Base-by-base conservation (phyloP, 2,329 filamentous ascomycete genomes). In the Triangularia setosa region DNA sequence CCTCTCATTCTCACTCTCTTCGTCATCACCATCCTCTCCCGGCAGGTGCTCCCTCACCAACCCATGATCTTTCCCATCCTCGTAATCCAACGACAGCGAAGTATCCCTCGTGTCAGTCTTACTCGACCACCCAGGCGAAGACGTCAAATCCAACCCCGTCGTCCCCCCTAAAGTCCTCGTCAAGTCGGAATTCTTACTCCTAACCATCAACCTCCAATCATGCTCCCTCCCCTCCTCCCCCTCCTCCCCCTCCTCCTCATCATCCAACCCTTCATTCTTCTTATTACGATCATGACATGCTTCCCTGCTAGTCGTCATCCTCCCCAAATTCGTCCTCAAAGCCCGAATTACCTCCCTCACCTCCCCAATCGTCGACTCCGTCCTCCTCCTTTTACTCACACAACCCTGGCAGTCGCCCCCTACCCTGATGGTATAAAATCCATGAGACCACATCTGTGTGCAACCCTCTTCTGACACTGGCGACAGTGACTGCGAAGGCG, bases 341-440 rank as follows among this genome's bases (percentile, higher is more conserved):
- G 18, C 25, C 56, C 56, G 57, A 16, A 72, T 63, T 25, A 60
- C 58, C 7, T 63, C 60, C 64, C 65, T 72, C 58, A 70, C 62
- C 21, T 40, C 53, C 2, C 56, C 53, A 2, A 71, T 40, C 52
- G 55, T 61, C 53, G 23, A 56, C 23, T 30, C 30, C 27, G 57
- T 33, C 14, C 56, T 59, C 1, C 27, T 44, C 5, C 27, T 16
- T 2, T 33, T 59, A 28, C 52, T 3, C 8, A 2, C 23, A 33
- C 72, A 73, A 16, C n/a, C 44, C 2, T 52, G 25, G 58, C 72
- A 73, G 11, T 28, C n/a, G 4, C 6, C n/a, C 9, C 65, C 58
- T 7, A 72, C 53, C 16, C 62, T 66, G 27, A 67, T 24, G 16
- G 68, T 69, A 24, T 62, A 52, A 40, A 64, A 61, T 2, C 59